These are phyloP conservation scores for Fusarium subtropicale DNA, from an alignment of 2,329 filamentous ascomycete species.

Conservation along the genomic window DNA sequence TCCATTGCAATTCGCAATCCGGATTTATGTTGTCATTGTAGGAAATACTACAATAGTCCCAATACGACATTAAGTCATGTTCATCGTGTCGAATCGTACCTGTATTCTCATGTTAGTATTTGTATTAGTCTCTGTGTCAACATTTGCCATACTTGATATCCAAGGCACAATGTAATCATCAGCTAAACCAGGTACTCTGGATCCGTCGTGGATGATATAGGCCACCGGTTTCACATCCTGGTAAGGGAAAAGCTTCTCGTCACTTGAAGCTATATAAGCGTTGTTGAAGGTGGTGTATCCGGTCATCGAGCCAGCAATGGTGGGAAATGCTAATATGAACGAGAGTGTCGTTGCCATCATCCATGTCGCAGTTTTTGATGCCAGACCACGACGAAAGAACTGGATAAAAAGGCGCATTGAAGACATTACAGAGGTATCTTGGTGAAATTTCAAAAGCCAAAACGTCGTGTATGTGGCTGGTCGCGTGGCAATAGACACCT, in stretches of 20 bases:
- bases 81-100: fast-evolving
- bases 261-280: background rate
- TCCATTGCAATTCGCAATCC: background rate
- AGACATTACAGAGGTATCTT: background rate
- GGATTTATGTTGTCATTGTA: fast-evolving
- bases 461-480: constrained; percentile 9
- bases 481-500: background rate
- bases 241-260: background rate
- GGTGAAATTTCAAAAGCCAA: constrained; percentile 3
- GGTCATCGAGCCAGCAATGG: constrained; percentile 19
- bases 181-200: background rate
- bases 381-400: background rate
- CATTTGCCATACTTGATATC: background rate
- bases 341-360: background rate
- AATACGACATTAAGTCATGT: too few relatives aligned
- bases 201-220: constrained; percentile 12
- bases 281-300: constrained; percentile 12
- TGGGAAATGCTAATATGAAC: constrained; percentile 8
- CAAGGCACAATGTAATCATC: background rate
- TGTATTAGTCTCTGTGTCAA: too few relatives aligned
- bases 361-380: constrained; percentile 1
- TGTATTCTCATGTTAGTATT: background rate
- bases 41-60: too few relatives aligned
- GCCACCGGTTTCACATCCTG: fast-evolving
- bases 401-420: background rate